Base-by-base conservation (phyloP, 257 asterid genomes). In the Coffea canephora region DNA sequence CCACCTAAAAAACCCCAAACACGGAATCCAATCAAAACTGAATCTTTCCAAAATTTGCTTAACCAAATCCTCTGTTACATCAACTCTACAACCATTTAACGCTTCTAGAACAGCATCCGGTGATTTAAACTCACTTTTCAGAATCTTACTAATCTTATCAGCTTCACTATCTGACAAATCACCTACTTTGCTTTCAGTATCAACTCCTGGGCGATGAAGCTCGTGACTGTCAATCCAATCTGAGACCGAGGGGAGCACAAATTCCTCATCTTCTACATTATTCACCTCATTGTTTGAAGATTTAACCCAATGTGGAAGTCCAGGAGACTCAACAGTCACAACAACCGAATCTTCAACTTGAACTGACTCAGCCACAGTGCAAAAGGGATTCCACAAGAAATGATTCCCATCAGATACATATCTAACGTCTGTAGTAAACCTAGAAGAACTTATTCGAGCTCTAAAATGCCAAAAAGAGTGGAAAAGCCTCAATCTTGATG, bases 1-100 rank as follows among this genome's bases (percentile, higher is more conserved):
- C 99, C 99, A 96, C 82, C 82, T 90, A 82, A 94, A 96, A 83
- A 91, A 96, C 27, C 99, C 97, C 6, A 83, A 79, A 76, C 91
- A 88, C 8, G 87, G 93, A 69, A 89, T 76, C 98, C 98, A 96
- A 70, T 94, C 97, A 49, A 75, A 86, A 88, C 97, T 87, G 82
- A 93, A 96, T 84, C 98, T 91, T 79, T 77, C 82, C 78, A 92
- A 75, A 61, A 92, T 86, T 83, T 89, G 90, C 92, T 87, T 91
- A 13, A 88, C 85, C 82, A 92, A 83, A 78, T 87, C 46, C 70
- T 88, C 91, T 1, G 94, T 88, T 48, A 91, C 57, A 67, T 88
- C 86, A 75, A 91, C 78, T 76, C 71, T 85, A 81, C 89, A 87
- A 34, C 85, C 89, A 50, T 80, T 82, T 49, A 96, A 85, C 6